Evolutionary conservation across 2,329 filamentous ascomycete genomes (phyloP).

Genomic region (Pezicula carpinea): DNA sequence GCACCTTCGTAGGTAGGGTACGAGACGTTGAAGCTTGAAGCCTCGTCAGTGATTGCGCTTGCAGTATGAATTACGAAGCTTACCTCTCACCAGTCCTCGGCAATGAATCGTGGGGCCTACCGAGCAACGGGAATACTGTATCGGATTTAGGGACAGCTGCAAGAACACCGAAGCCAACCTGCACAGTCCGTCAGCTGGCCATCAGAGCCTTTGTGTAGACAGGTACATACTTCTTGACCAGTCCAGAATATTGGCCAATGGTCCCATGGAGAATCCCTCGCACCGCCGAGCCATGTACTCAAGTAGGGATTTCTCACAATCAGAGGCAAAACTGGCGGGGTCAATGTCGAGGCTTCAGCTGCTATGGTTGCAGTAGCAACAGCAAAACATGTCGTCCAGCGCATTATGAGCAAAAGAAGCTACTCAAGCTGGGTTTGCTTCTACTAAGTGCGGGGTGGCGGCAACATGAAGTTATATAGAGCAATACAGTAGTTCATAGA

Average conservation of each 20-base stretch:
- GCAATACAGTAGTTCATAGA: not conserved
- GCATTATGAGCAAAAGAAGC: slow-evolving; percentile 17
- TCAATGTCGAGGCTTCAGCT: slow-evolving; percentile 46
- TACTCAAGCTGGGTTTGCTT: no score
- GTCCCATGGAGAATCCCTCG: slow-evolving; percentile 71
- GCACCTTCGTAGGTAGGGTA: slow-evolving; percentile 56
- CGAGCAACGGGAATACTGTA: slow-evolving; percentile 59
- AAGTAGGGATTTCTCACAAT: slow-evolving; percentile 57
- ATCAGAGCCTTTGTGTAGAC: not conserved
- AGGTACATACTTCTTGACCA: slow-evolving; percentile 50
- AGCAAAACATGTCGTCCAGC: slow-evolving; percentile 22
- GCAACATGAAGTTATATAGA: not conserved
- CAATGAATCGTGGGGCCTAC: slow-evolving; percentile 61
- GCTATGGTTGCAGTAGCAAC: slow-evolving; percentile 22
- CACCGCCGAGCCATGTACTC: slow-evolving; percentile 58
- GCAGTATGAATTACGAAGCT: not conserved
- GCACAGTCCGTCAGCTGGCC: slow-evolving; percentile 4
- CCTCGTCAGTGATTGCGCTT: slow-evolving; percentile 1
- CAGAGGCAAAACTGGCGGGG: slow-evolving; percentile 51
- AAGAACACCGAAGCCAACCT: slow-evolving; percentile 59
- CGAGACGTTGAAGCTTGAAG: slow-evolving; percentile 48
- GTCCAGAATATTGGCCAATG: slow-evolving; percentile 87
- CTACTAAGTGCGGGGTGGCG: not conserved
- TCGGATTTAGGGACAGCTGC: slow-evolving; percentile 56
- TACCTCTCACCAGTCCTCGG: slow-evolving; percentile 32